phyloP scores from a whole-genome alignment of 2,329 filamentous ascomycete species.

The Colletotrichum caudatum region DNA sequence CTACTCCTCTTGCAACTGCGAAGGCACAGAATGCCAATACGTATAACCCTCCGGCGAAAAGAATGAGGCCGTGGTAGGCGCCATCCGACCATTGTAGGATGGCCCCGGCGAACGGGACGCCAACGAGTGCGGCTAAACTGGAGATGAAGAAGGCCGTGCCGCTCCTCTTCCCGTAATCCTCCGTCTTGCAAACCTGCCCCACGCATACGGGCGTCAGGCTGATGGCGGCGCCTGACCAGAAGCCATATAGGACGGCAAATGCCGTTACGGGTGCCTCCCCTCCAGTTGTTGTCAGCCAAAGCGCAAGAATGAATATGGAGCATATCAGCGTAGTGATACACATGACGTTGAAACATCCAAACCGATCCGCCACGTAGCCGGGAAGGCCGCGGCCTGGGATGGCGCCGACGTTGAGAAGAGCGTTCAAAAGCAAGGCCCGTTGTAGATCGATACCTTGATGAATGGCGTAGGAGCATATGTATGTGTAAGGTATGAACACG shows the following conservation, averaged over 20 bases:
- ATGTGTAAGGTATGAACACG: slow-evolving; percentile 75
- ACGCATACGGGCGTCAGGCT: slow-evolving; percentile 78
- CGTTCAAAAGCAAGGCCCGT: slow-evolving; percentile 75
- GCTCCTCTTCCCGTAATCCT: slow-evolving; percentile 77
- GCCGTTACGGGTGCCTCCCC: slow-evolving; percentile 65
- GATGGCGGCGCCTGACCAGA: slow-evolving; percentile 77
- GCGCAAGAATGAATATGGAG: slow-evolving; percentile 62
- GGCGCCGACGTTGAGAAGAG: slow-evolving; percentile 77
- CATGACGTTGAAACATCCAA: slow-evolving; percentile 79
- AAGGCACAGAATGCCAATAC: slow-evolving; percentile 53
- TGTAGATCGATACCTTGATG: slow-evolving; percentile 62
- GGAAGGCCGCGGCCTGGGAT: slow-evolving; percentile 76
- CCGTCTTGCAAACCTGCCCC: slow-evolving; percentile 75
- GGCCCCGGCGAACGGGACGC: slow-evolving; percentile 69
- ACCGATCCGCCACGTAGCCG: slow-evolving; percentile 73
- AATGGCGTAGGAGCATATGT: slow-evolving; percentile 74
- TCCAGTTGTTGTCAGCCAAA: slow-evolving; percentile 70
- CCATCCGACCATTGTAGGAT: slow-evolving; percentile 61
- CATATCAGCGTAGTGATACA: slow-evolving; percentile 64
- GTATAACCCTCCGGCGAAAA: slow-evolving; percentile 65
- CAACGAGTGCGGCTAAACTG: slow-evolving; percentile 68
- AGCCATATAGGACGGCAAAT: slow-evolving; percentile 76
- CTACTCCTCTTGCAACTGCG: slow-evolving; percentile 43
- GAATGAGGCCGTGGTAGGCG: slow-evolving; percentile 64
- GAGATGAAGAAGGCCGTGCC: slow-evolving; percentile 78